Evolutionary conservation across 2,329 filamentous ascomycete species (phyloP).

Genomic region (Phyllosticta citriasiana): DNA sequence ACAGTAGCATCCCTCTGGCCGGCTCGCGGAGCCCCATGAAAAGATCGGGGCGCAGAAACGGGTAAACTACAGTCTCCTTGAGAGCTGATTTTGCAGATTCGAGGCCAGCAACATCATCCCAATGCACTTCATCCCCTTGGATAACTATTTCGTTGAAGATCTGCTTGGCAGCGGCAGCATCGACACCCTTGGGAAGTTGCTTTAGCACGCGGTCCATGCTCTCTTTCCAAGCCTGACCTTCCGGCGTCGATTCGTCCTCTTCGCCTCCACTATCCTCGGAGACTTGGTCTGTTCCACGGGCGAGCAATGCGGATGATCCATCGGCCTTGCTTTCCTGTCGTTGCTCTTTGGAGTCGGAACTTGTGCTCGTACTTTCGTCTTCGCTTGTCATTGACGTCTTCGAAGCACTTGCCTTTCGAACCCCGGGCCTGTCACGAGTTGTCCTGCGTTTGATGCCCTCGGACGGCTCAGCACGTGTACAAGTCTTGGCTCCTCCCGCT

Average conservation of each 20-base stretch:
- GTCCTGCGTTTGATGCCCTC: not conserved
- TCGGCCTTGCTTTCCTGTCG: not conserved
- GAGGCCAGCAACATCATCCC: conserved; percentile 85
- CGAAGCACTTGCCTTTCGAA: not conserved
- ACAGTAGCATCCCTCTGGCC: conserved; percentile 87
- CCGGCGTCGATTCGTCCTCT: conserved; percentile 13
- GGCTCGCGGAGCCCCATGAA: conserved; percentile 95
- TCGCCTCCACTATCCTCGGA: not conserved
- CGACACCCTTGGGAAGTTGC: conserved; percentile 70
- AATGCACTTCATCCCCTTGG: conserved; percentile 87
- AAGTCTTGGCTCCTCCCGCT: not conserved
- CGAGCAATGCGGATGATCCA: not conserved
- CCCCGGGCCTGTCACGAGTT: not conserved
- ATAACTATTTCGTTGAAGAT: conserved; percentile 96
- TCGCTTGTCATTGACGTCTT: not conserved
- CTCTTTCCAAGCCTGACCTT: conserved; percentile 27
- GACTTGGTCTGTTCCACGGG: not conserved
- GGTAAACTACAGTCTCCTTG: conserved; percentile 94
- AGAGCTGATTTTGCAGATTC: conserved; percentile 84
- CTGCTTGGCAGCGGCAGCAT: conserved; percentile 72
- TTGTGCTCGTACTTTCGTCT: conserved; percentile 5
- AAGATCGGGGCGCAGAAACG: conserved; percentile 85
- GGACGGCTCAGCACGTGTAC: not conserved
- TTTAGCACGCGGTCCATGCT: conserved; percentile 48
- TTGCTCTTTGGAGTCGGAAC: not conserved